Conservation (phyloP, 306 rosid species). For the Glycine latifolia region DNA sequence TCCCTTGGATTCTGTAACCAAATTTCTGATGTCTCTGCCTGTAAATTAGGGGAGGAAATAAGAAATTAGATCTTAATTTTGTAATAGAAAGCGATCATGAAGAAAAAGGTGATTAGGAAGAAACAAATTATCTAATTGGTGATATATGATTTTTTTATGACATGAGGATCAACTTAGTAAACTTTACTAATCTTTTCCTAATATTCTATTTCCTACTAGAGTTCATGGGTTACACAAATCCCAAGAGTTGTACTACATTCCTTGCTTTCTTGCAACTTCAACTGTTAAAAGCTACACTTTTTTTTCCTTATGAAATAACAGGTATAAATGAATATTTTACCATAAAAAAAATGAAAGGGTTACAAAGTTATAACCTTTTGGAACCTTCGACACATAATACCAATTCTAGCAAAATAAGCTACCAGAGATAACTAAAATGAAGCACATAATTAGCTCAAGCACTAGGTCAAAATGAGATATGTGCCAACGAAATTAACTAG, state of each 20-base stretch:
- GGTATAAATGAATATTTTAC: no score
- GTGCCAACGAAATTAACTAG: neutral
- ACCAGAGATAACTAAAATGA: neutral
- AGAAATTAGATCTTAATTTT: slow-evolving; percentile 1
- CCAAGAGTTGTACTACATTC: neutral
- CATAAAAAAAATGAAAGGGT: no score
- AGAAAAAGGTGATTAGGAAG: neutral
- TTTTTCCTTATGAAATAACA: no score
- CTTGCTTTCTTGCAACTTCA: neutral
- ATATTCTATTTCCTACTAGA: neutral
- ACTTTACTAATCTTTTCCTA: no score
- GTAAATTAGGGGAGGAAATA: slow-evolving; percentile 22
- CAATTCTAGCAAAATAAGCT: neutral
- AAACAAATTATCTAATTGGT: neutral
- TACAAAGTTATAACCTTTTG: no score
- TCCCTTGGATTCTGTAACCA: slow-evolving; percentile 98
- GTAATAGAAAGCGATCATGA: neutral
- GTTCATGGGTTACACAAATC: no score
- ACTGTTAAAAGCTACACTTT: no score
- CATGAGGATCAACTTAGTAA: no score
- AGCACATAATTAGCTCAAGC: neutral
- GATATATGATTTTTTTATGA: neutral
- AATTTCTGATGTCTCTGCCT: slow-evolving; percentile 97
- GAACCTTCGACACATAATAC: no score
- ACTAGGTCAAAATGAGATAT: neutral